These are phyloP conservation scores for Salinomyces thailandicus DNA, from an alignment of 2,329 filamentous ascomycete species.

Conservation along the genomic window DNA sequence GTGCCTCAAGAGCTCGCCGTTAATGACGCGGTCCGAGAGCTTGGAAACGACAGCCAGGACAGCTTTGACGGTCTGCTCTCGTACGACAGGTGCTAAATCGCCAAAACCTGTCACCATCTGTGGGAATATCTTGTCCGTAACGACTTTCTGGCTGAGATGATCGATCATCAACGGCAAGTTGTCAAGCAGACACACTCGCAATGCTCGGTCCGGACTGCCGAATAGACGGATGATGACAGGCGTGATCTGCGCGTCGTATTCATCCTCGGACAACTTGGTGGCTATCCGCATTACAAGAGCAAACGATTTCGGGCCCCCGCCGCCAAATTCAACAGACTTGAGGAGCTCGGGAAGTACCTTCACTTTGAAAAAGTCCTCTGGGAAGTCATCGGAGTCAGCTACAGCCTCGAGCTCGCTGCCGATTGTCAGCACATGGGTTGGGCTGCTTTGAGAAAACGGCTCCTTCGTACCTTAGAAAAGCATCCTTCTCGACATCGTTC, in stretches of 20 bases:
- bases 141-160: conserved; percentile 71
- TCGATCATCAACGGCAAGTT: conserved; percentile 87
- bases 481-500: conserved; percentile 68
- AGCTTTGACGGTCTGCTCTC: conserved; percentile 93
- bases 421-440: conserved; percentile 4
- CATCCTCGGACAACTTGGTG: conserved; percentile 73
- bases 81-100: conserved; percentile 77
- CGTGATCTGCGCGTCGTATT: conserved; percentile 74
- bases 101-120: conserved; percentile 95
- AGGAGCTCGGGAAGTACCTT: conserved; percentile 89
- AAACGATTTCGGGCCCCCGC: conserved; percentile 86
- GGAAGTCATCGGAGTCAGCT: conserved; percentile 69
- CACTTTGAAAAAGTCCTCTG: conserved; percentile 95
- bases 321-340: conserved; percentile 98
- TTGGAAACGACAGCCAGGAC: conserved; percentile 80
- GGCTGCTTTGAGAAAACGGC: not conserved
- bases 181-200: conserved; percentile 83
- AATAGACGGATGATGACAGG: conserved; percentile 84
- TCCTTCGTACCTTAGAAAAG: conserved; percentile 61
- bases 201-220: conserved; percentile 78
- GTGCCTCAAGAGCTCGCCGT: conserved; percentile 82
- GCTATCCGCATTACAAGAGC: conserved; percentile 83
- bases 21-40: conserved; percentile 82
- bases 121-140: conserved; percentile 95
- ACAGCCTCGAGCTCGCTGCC: conserved; percentile 66